Conservation (phyloP, 2,329 filamentous ascomycete species). For the Ophiostoma fasciatum region DNA sequence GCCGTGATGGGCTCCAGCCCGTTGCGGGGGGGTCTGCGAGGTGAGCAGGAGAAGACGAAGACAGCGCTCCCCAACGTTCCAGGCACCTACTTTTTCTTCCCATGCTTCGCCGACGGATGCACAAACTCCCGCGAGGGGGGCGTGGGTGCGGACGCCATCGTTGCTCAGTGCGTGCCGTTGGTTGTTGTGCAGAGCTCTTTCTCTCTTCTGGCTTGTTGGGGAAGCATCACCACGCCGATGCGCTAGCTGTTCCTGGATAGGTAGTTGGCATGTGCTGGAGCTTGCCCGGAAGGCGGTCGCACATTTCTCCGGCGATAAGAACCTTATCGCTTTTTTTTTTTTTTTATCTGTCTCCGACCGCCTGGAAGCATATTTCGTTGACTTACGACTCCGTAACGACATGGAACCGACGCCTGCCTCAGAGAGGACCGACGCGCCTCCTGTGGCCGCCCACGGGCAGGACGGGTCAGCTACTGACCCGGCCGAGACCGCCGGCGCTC, state of each 20-base stretch:
- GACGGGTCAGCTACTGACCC: too few species aligned
- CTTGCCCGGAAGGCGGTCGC: background rate
- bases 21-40: conserved; percentile 31
- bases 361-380: too few species aligned
- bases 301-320: conserved; percentile 10
- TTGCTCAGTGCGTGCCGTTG: conserved; percentile 7
- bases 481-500: too few species aligned
- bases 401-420: too few species aligned
- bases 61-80: background rate
- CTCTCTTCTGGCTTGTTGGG: too few species aligned
- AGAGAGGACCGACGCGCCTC: too few species aligned
- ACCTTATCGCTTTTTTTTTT: conserved; percentile 3
- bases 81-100: conserved; percentile 32
- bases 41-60: background rate
- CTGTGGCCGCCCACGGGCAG: too few species aligned
- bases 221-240: background rate
- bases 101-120: conserved; percentile 34
- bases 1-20: conserved; percentile 57
- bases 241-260: background rate
- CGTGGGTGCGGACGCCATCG: conserved; percentile 26
- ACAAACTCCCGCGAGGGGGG: conserved; percentile 28
- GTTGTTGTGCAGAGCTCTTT: background rate
- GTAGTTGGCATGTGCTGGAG: too few species aligned
- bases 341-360: conserved; percentile 1
- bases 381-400: too few species aligned